Percentiles rank a stretch among this genome's conserved stretches.
phyloP scores from a whole-genome alignment of 2,329 filamentous ascomycete species.

The Allantophomopsis cytisporea region DNA sequence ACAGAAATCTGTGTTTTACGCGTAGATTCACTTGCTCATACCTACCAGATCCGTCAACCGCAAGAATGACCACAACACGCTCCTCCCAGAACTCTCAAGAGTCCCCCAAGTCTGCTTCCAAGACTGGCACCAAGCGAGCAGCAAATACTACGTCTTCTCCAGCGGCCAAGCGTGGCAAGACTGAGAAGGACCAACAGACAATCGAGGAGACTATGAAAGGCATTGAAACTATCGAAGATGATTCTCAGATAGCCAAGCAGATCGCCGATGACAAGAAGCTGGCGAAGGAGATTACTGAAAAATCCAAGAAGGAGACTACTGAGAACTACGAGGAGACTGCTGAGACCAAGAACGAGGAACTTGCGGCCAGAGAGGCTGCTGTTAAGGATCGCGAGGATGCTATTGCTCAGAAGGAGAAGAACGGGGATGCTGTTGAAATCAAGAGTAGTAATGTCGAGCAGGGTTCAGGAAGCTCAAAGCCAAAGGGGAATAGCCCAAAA shows the following conservation, averaged over 20 bases:
- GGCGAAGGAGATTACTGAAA: conserved; percentile 12
- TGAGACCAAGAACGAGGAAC: background rate
- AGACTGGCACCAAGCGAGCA: background rate
- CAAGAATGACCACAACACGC: conserved; percentile 1
- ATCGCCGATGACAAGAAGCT: conserved; percentile 38
- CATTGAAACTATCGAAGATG: conserved; percentile 4
- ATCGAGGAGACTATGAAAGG: conserved; percentile 11
- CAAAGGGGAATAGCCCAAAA: conserved; percentile 7
- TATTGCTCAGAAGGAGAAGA: conserved; percentile 9
- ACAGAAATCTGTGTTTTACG: too few species aligned
- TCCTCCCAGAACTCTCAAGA: conserved; percentile 1
- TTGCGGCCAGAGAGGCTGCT: conserved; percentile 2
- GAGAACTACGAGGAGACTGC: background rate
- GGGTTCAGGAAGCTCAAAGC: too few species aligned
- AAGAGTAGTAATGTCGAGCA: conserved; percentile 4
- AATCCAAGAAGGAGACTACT: conserved; percentile 1
- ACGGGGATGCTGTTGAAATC: conserved; percentile 4
- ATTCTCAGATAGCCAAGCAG: conserved; percentile 24
- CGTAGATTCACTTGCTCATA: too few species aligned
- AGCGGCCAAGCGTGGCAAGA: conserved; percentile 22
- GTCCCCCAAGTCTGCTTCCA: background rate
- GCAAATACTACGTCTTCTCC: conserved; percentile 9
- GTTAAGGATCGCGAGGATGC: conserved; percentile 4
- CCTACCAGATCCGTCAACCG: too few species aligned
- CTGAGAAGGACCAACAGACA: conserved; percentile 12